Base-by-base conservation (phyloP, 2,329 filamentous ascomycete genomes). In the Neofusicoccum cordaticola region DNA sequence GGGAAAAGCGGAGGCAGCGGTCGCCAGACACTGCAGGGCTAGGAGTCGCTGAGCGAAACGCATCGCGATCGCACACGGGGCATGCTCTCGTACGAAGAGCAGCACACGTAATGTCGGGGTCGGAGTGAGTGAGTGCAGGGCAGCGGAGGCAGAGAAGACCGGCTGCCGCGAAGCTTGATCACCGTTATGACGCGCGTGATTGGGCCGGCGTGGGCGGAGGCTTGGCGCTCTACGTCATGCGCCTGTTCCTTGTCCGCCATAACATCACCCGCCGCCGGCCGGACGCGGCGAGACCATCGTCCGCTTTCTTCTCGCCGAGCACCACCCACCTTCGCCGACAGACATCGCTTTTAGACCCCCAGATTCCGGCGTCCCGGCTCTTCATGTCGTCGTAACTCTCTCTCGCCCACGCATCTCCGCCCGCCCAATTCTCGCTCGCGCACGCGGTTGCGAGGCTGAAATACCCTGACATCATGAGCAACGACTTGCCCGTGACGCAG, bases 201-300 rank as follows among this genome's bases (percentile, higher is more conserved):
- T 60, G 41, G 53, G 27, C 42, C 56, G 56, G 56, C 7, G 15
- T 4, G 11, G 7, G 35, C 60, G 60, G 61, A 56, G 41, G 61
- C 61, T 63, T 53, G 61, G 61, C 61, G 61, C 17, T 22, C 56
- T 45, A 63, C 61, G 61, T 63, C 61, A 63, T 63, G 48, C 50
- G 4, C 15, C 31, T 19, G 31, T 60, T 60, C 56, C 56, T 45
- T 60, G 56, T 60, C 41, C 56, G 56, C 56, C n/a, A 60, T 60
- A 58, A 58, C 56, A 60, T 60, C 56, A 60, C 56, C 56, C 39
- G 56, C 22, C 44, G 37, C 42, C 56, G 41, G 56, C 56, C n/a
- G 56, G 41, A 17, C 31, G 42, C 56, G 31, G 42, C 41, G 27
- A 39, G 41, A 58, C 42, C 60, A 62, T 15, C 22, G 47, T 35